Evolutionary conservation across 2,329 filamentous ascomycete species (phyloP).

Genomic region (Cladophialophora immunda): DNA sequence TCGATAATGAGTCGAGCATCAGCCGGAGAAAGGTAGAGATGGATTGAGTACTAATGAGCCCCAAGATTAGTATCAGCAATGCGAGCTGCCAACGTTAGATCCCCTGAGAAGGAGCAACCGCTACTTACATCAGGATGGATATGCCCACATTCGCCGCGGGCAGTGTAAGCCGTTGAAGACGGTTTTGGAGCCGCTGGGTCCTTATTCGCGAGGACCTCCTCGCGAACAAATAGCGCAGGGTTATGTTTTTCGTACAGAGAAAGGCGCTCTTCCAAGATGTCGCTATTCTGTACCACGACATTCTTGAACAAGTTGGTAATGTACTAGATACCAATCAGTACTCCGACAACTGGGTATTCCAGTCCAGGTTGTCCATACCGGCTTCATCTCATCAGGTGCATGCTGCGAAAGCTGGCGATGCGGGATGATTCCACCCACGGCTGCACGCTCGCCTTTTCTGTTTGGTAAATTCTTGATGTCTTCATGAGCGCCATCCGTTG

Average conservation of each 20-base stretch:
- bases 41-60: slow-evolving; percentile 66
- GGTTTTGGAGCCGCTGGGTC: slow-evolving; percentile 55
- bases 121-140: slow-evolving; percentile 71
- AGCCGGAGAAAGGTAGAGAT: slow-evolving; percentile 80
- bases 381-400: slow-evolving; percentile 60
- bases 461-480: slow-evolving; percentile 65
- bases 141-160: slow-evolving; percentile 79
- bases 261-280: slow-evolving; percentile 12
- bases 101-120: background rate
- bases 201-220: slow-evolving; percentile 52
- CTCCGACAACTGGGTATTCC: background rate
- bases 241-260: slow-evolving; percentile 26
- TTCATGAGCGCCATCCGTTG: slow-evolving; percentile 16
- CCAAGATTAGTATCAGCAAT: background rate
- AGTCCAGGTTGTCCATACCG: slow-evolving; percentile 3
- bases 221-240: slow-evolving; percentile 18
- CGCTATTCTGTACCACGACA: slow-evolving; percentile 41
- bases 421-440: slow-evolving; percentile 78
- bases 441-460: slow-evolving; percentile 70
- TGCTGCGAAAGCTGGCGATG: slow-evolving; percentile 79
- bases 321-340: slow-evolving; percentile 13
- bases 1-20: slow-evolving; percentile 77
- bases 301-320: slow-evolving; percentile 37
- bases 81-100: too few species aligned
- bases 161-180: slow-evolving; percentile 62